Evolutionary conservation across 1,284 basidiomycete genomes (phyloP), one percentile per base, ranked within the genome.

Genomic region (Pyrrhoderma lamaoense): DNA sequence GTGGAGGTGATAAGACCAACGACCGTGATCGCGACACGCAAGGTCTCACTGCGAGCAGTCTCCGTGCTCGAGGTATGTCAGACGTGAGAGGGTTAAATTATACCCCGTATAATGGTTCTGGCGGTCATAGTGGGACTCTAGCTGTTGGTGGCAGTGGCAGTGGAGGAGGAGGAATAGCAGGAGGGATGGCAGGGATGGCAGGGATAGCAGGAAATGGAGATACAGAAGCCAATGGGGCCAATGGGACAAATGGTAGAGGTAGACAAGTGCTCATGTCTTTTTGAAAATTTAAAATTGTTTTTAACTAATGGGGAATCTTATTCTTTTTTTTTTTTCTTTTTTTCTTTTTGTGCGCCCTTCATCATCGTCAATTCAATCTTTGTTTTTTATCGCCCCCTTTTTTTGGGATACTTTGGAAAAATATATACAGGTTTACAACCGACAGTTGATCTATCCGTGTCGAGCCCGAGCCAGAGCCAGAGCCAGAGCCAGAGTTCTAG

Each of bases 11-110:
- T 66, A 65, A 22, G 65, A 65, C 5, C 27, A 31, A 11, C 11
- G 27, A 31, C 11, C 27, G 27, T 31, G 27, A 31, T 31, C n/a
- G 38, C 8, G 38, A 40, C 14, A 40, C 38, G 5, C 38, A 40
- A 40, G 38, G 38, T 22, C 21, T 40, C 8, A 22, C 7, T 22
- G 35, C 16, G 16, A 40, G 38, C 14, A 40, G n/a, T 5, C 74
- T 77, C 38, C 71, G 75, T 13, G 65, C 72, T 13, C 71, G 72
- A 44, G 77, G 76, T 3, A 64, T 75, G 63, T 75, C 75, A 11
- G 76, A 79, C 47, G 7, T 49, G 65, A 69, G 21, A 64, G 46
- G 46, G 58, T 55, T 36, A 16, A 49, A 27, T 22, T 35, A 38
- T 23, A n/a, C 35, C 11, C 13, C 44, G 13, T 47, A 52, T 47